These are phyloP conservation scores for Talaromyces sp. DNA, from an alignment of 2,329 filamentous ascomycete genomes.

Conservation along the genomic window DNA sequence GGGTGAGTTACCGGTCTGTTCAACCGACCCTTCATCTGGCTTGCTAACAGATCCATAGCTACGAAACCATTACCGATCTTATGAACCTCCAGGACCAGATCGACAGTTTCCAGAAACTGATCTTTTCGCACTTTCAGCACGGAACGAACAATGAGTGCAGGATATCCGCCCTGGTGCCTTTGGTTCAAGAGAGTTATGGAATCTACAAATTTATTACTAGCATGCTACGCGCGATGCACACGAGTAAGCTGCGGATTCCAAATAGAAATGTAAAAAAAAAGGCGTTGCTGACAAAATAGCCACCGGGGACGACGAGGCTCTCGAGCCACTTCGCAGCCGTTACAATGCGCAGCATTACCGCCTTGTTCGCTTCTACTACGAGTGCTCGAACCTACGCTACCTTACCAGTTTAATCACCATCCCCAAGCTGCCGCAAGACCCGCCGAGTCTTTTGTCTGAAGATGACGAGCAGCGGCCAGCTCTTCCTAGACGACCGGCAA, in stretches of 20 bases:
- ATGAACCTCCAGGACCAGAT: constrained; percentile 98
- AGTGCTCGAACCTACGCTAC: constrained; percentile 96
- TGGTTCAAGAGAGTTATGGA: constrained; percentile 96
- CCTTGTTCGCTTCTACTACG: constrained; percentile 96
- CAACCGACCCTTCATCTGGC: not conserved
- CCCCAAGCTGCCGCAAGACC: constrained; percentile 89
- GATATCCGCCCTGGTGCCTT: constrained; percentile 85
- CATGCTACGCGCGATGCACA: constrained; percentile 98
- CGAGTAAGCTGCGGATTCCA: constrained; percentile 54
- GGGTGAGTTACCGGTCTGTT: constrained; percentile 50
- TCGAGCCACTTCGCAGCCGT: constrained; percentile 78
- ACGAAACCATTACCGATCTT: constrained; percentile 92
- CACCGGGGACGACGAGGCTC: constrained; percentile 86
- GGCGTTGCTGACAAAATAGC: constrained; percentile 43
- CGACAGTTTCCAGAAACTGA: constrained; percentile 95
- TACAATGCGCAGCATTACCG: constrained; percentile 97
- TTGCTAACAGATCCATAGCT: constrained; percentile 37
- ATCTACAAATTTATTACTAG: constrained; percentile 99
- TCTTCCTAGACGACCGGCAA: constrained; percentile 67
- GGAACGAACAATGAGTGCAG: constrained; percentile 93
- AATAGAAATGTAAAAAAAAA: too few relatives aligned
- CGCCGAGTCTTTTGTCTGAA: constrained; percentile 80
- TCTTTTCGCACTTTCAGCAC: constrained; percentile 92
- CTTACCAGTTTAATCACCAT: constrained; percentile 94
- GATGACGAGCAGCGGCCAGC: constrained; percentile 78